Evolutionary conservation across 75 land plant species (phyloP).

Genomic region (Selaginella moellendorffii): DNA sequence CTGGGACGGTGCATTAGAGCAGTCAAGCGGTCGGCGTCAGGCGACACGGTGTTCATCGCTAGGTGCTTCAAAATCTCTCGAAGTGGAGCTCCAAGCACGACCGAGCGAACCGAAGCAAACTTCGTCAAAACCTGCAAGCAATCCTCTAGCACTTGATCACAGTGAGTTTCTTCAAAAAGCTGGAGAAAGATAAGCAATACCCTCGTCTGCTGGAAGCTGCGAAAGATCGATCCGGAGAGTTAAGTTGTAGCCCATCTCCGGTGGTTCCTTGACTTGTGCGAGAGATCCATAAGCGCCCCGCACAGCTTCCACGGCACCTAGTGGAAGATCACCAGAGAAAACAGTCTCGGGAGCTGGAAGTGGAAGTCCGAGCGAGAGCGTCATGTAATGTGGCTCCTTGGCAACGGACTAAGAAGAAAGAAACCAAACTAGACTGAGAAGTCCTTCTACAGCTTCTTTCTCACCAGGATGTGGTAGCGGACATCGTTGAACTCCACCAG

Average conservation of each 20-base stretch:
- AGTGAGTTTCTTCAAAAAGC: not conserved
- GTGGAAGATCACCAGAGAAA: constrained; percentile 62
- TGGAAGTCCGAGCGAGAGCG: constrained; percentile 67
- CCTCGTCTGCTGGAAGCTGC: constrained; percentile 72
- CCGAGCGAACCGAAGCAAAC: constrained; percentile 86
- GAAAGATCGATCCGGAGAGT: constrained; percentile 70
- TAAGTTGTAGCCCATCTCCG: constrained; percentile 69
- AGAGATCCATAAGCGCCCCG: constrained; percentile 56
- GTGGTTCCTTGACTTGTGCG: constrained; percentile 75
- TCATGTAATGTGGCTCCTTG: constrained; percentile 45
- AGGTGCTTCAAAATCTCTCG: constrained; percentile 61
- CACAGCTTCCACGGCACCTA: constrained; percentile 89
- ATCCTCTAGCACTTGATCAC: constrained; percentile 15
- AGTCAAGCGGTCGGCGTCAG: constrained; percentile 48
- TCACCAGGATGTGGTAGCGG: constrained; percentile 85
- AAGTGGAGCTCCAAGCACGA: constrained; percentile 88
- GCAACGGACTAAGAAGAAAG: constrained; percentile 39
- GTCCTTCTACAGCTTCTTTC: not conserved
- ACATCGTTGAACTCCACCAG: constrained; percentile 88
- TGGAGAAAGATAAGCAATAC: constrained; percentile 19
- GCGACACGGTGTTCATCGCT: constrained; percentile 42
- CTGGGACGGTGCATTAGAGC: constrained; percentile 81
- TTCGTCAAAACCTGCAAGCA: constrained; percentile 51
- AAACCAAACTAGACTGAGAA: not conserved
- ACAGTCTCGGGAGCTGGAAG: constrained; percentile 63